phyloP scores from a whole-genome alignment of 164 flowering plant genomes.

The Berberis thunbergii region DNA sequence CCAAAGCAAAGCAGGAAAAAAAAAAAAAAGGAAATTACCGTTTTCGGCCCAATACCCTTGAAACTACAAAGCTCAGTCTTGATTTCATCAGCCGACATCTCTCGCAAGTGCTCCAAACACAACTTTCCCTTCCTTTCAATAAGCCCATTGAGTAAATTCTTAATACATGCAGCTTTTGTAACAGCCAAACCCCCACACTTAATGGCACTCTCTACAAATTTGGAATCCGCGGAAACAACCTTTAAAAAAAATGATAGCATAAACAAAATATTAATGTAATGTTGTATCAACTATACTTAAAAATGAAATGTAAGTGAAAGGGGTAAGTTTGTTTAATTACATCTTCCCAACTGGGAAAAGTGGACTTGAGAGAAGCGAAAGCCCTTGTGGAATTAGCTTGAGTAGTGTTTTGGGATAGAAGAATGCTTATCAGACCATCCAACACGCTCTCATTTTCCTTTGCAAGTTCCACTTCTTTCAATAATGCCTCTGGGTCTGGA shows the following conservation, averaged over 20 bases:
- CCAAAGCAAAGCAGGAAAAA: not conserved
- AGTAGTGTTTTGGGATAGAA: conserved; percentile 85
- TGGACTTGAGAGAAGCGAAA: conserved; percentile 64
- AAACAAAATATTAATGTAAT: not conserved
- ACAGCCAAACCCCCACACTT: conserved; percentile 89
- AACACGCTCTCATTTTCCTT: conserved; percentile 47
- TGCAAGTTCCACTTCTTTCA: conserved; percentile 1
- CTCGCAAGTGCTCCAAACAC: conserved; percentile 76
- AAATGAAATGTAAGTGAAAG: not conserved
- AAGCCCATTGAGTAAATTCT: conserved; percentile 48
- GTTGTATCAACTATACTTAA: not conserved
- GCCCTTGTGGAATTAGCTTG: conserved; percentile 68
- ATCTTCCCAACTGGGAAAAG: conserved; percentile 75
- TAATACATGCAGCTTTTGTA: conserved; percentile 74
- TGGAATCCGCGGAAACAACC: conserved; percentile 74
- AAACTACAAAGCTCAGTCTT: conserved; percentile 73
- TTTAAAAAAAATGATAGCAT: conserved; percentile 15
- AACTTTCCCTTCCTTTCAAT: conserved; percentile 60
- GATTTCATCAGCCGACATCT: conserved; percentile 55
- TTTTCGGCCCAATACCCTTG: conserved; percentile 93
- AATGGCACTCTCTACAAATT: conserved; percentile 59
- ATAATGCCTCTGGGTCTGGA: conserved; percentile 12
- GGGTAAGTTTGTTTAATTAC: conserved; percentile 20
- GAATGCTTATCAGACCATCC: conserved; percentile 66
- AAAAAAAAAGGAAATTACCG: conserved; percentile 38